Conservation (phyloP, 192 early-diverging fungal species). For the Kickxella alabastrina region DNA sequence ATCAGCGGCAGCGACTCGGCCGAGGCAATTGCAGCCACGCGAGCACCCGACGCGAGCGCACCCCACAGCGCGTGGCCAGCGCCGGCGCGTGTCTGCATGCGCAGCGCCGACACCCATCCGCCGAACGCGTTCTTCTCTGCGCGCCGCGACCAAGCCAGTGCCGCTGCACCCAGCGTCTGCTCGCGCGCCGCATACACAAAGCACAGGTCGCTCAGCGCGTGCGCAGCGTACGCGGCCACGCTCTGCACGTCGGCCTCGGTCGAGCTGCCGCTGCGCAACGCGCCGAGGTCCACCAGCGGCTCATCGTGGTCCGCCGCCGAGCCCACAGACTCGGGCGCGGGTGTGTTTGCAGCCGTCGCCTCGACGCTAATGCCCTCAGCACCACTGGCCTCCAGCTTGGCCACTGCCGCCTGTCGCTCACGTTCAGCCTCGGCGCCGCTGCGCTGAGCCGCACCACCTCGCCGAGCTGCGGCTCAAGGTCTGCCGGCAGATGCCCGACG, state of each 20-base stretch:
- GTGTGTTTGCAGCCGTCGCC: constrained; percentile 29
- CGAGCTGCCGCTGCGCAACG: constrained; percentile 6
- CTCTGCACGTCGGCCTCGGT: constrained; percentile 56
- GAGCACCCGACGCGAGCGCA: constrained; percentile 54
- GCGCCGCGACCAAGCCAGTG: constrained; percentile 62
- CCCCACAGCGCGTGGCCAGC: constrained; percentile 77
- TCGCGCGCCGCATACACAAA: constrained; percentile 79
- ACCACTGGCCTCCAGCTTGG: constrained; percentile 51
- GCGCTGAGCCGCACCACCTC: constrained; percentile 53
- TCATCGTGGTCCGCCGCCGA: constrained; percentile 15
- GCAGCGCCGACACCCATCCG: constrained; percentile 63
- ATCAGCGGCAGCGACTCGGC: constrained; percentile 74
- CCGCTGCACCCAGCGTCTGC: constrained; percentile 58
- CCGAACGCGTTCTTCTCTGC: constrained; percentile 68
- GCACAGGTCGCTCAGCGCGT: constrained; percentile 71
- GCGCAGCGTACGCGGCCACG: constrained; percentile 71
- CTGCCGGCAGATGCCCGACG: constrained; percentile 54
- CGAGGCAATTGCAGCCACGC: constrained; percentile 61
- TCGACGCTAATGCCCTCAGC: constrained; percentile 23
- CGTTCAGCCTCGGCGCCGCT: constrained; percentile 51
- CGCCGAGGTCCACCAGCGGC: constrained; percentile 14
- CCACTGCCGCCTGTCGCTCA: constrained; percentile 31
- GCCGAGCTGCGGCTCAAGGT: constrained; percentile 59
- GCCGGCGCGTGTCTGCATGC: constrained; percentile 76
- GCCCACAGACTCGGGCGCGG: constrained; percentile 36